Evolutionary conservation across 129 eudicot genomes (phyloP), one percentile per base, ranked within the genome.

Genomic region (Arctium minus): DNA sequence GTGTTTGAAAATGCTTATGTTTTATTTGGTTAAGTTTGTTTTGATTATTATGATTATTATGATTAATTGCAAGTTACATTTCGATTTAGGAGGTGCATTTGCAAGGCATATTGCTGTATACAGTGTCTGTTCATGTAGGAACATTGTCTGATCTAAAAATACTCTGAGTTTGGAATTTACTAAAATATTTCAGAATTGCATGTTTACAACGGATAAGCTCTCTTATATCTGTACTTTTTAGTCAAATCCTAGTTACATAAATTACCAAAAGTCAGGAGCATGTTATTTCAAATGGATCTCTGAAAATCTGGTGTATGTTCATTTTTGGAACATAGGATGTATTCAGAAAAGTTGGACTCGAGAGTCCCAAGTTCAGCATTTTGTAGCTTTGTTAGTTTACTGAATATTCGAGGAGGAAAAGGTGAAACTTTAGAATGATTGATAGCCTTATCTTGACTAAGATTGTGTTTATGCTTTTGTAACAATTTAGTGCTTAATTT

Each of bases 71-170:
- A 36, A 30, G 60, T 18, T 70, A 5, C 46, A 36, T 81, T 81
- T 78, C 15, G 73, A 85, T 35, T 70, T 83, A 69, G 60, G 72
- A 68, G 29, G 56, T 48, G 31, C 11, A 35, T 79, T 46, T 11
- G 50, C 76, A 75, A 40, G 40, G 76, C 32, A 33, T 79, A 53
- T 15, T 17, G 65, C 73, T 30, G 29, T 78, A 37, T 22, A 78
- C 22, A 10, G 17, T 22, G 8, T 27, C 18, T 53, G 1, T 81
- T 81, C 42, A 39, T 12, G 32, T 72, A 36, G 80, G 36, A 65
- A 32, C n/a, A 48, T 22, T 22, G 27, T 22, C 27, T 22, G 27
- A 22, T 22, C 27, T 22, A 22, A 22, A 22, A 22, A 22, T 22
- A 22, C 27, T 22, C 27, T 22, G 27, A 22, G 27, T 53, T 79